Evolutionary conservation across 1,139 yeast species (phyloP), one percentile per base, ranked within the genome.

Genomic region (Taphrina betulina): DNA sequence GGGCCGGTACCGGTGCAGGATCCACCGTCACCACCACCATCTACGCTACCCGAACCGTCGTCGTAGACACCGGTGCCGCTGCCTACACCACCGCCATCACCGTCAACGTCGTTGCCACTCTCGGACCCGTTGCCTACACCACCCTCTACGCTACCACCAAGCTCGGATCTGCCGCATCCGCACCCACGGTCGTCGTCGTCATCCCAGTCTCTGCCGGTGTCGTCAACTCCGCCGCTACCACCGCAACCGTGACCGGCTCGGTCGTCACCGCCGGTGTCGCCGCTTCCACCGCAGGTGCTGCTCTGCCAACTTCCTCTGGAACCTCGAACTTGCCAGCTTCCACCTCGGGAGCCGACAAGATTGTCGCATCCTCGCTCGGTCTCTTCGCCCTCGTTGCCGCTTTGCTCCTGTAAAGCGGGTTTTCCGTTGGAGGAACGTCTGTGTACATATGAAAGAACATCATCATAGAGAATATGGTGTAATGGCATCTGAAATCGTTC

Each of bases 331-430:
- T 28, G 8, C 22, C 28, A 8, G 28, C 41, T 7, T n/a, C 24
- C 23, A 28, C 28, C 41, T 20, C 20, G 28, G n/a, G 17, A n/a
- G 41, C 41, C 41, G 23, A 37, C 41, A 37, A 37, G 41, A 19
- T 19, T 19, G 26, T 37, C 23, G 41, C 23, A 10, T 24, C 28
- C 7, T 37, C 41, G 2, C n/a, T 37, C 41, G 41, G 28, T 4
- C 28, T 24, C 12, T 14, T 37, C 12, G 41, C 14, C 5, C 28
- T 28, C 41, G 41, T 17, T 17, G 41, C 41, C 24, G 41, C 28
- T 17, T 24, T 19, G 8, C 41, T 37, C 19, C n/a, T n/a, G n/a
- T n/a, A n/a, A n/a, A n/a, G n/a, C n/a, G n/a, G n/a, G n/a, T n/a
- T n/a, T n/a, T n/a, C n/a, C n/a, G n/a, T n/a, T n/a, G n/a, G n/a